phyloP scores from a whole-genome alignment of 176 grass and related monocot genomes.

The Hordeum marinum region DNA sequence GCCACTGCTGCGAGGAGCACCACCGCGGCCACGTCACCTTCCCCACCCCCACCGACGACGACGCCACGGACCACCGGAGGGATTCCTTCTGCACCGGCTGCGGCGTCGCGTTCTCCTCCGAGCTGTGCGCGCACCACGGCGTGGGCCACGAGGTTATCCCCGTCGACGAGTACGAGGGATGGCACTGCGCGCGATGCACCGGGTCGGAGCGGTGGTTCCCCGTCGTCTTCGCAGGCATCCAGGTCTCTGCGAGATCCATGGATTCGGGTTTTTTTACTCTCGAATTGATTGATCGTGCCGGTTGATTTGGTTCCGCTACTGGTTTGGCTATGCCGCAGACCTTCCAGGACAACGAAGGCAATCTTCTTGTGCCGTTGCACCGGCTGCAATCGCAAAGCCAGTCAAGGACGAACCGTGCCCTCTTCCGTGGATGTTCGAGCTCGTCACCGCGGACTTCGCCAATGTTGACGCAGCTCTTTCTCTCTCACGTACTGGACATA shows the following conservation, averaged over 20 bases:
- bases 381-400: no score
- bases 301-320: background rate
- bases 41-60: background rate
- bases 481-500: no score
- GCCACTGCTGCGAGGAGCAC: constrained; percentile 5
- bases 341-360: background rate
- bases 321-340: background rate
- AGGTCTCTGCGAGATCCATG: background rate
- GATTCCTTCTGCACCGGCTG: constrained; percentile 15
- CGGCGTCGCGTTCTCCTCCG: background rate
- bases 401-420: no score
- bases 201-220: background rate
- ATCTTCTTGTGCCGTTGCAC: background rate
- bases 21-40: background rate
- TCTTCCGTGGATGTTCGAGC: background rate
- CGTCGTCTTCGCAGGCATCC: background rate
- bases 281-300: background rate
- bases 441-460: background rate
- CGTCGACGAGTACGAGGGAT: background rate
- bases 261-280: background rate
- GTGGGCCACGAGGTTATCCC: background rate
- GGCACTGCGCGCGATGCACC: background rate
- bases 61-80: background rate
- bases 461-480: no score
- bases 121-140: constrained; percentile 6